Percentiles rank a stretch among this genome's conserved stretches.
These are phyloP conservation scores for Saturnispora besseyi DNA, from an alignment of 805 yeast genomes.

Conservation along the genomic window DNA sequence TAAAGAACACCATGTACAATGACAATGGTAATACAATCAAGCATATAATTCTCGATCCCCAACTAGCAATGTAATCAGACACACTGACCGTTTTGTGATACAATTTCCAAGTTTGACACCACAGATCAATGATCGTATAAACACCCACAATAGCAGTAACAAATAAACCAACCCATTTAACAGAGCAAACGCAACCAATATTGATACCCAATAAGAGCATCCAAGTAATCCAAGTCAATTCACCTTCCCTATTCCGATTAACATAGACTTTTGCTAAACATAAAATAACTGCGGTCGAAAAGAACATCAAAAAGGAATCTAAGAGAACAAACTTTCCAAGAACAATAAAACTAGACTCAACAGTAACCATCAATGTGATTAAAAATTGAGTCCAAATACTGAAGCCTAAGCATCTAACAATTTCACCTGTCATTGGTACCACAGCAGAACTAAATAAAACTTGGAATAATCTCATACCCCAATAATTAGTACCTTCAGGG, in stretches of 20 bases:
- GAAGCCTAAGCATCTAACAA: slow-evolving; percentile 52
- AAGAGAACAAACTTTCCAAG: slow-evolving; percentile 66
- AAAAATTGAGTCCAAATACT: slow-evolving; percentile 46
- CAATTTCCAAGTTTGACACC: slow-evolving; percentile 69
- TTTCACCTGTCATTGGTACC: slow-evolving; percentile 63
- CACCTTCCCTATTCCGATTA: slow-evolving; percentile 32
- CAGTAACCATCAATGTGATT: slow-evolving; percentile 51
- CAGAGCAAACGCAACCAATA: slow-evolving; percentile 76
- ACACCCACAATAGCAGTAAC: slow-evolving; percentile 83
- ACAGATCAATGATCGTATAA: slow-evolving; percentile 79
- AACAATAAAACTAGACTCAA: slow-evolving; percentile 62
- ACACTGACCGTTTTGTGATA: slow-evolving; percentile 41
- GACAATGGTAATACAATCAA: slow-evolving; percentile 54
- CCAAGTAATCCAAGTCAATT: slow-evolving; percentile 43
- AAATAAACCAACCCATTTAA: slow-evolving; percentile 81
- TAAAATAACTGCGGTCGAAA: slow-evolving; percentile 61
- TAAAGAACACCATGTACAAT: slow-evolving; percentile 60
- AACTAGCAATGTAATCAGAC: slow-evolving; percentile 46
- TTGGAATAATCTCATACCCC: slow-evolving; percentile 63
- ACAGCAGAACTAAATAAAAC: slow-evolving; percentile 57
- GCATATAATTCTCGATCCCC: slow-evolving; percentile 58
- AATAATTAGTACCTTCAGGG: slow-evolving; percentile 54
- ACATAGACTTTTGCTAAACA: slow-evolving; percentile 49
- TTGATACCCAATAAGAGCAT: slow-evolving; percentile 52
- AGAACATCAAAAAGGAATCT: slow-evolving; percentile 69